phyloP scores from a whole-genome alignment of 805 yeast species.

The Metschnikowia sp. region DNA sequence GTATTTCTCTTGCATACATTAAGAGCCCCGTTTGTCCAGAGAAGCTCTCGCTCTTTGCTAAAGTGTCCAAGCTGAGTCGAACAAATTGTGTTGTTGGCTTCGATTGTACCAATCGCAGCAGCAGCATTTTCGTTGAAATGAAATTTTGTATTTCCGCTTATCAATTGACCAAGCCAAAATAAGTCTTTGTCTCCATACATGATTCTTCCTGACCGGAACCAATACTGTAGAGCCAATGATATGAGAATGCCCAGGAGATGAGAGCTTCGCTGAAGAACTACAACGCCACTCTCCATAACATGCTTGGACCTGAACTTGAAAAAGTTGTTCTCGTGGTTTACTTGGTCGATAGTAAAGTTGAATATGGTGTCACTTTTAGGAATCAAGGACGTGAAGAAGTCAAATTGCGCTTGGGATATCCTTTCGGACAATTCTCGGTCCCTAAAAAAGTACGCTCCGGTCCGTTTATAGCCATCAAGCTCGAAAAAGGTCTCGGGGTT shows the following conservation, averaged over 20 bases:
- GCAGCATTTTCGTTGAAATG: constrained; percentile 21
- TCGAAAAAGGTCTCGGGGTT: constrained; percentile 11
- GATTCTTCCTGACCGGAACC: constrained; percentile 20
- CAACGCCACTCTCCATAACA: constrained; percentile 38
- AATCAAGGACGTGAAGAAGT: constrained; percentile 10
- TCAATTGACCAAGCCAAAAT: constrained; percentile 29
- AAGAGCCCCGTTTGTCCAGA: constrained; percentile 33
- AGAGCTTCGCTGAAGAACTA: constrained; percentile 22
- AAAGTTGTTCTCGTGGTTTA: constrained; percentile 13
- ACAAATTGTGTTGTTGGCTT: constrained; percentile 19
- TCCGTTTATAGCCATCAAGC: constrained; percentile 10
- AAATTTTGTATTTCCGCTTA: constrained; percentile 20
- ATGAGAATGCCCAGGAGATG: constrained; percentile 20
- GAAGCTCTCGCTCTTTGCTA: constrained; percentile 14
- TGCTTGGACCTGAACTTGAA: constrained; percentile 21
- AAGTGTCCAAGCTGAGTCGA: constrained; percentile 27
- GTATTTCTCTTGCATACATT: constrained; percentile 21
- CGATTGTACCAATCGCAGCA: constrained; percentile 21
- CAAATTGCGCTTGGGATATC: constrained; percentile 6
- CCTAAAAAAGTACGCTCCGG: constrained; percentile 35
- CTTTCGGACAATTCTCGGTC: constrained; percentile 18
- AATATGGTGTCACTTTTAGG: constrained; percentile 10
- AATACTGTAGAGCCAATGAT: constrained; percentile 14
- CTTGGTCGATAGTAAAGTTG: constrained; percentile 5
- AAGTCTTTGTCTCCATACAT: constrained; percentile 28